Conservation (phyloP, 2,329 filamentous ascomycete species). For the Botrytis paeoniae region DNA sequence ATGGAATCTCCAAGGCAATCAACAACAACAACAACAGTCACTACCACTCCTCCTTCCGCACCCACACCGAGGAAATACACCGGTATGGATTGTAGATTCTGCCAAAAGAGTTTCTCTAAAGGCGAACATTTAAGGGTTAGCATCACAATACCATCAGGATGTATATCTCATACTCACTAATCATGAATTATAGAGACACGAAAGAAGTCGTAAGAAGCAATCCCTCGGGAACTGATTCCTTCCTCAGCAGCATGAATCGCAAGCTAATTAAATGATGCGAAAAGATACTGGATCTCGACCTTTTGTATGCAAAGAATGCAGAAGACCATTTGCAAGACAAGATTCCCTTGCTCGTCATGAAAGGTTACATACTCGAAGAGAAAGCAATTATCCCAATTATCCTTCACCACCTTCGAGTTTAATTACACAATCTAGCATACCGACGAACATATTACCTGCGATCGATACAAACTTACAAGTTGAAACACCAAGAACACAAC, state of each 20-base stretch:
- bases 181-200: slow-evolving; percentile 1
- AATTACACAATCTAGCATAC: slow-evolving; percentile 14
- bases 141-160: neutral
- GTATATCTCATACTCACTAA: slow-evolving; percentile 10
- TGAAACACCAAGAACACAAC: slow-evolving; percentile 4
- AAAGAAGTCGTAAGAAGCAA: slow-evolving; percentile 17
- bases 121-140: slow-evolving; percentile 42
- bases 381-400: slow-evolving; percentile 28
- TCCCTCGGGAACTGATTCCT: neutral
- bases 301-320: slow-evolving; percentile 43
- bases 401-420: slow-evolving; percentile 25
- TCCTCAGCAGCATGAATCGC: slow-evolving; percentile 26
- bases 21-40: neutral
- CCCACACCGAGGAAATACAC: neutral
- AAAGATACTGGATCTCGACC: slow-evolving; percentile 34
- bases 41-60: neutral
- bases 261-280: neutral
- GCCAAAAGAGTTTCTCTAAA: slow-evolving; percentile 43
- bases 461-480: neutral
- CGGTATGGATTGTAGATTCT: slow-evolving; percentile 40
- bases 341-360: slow-evolving; percentile 46
- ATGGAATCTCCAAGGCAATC: neutral
- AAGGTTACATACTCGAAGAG: slow-evolving; percentile 41
- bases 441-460: slow-evolving; percentile 14
- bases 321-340: slow-evolving; percentile 43